phyloP scores from a whole-genome alignment of 1,284 basidiomycete genomes.

The Rhodotorula sp. region DNA sequence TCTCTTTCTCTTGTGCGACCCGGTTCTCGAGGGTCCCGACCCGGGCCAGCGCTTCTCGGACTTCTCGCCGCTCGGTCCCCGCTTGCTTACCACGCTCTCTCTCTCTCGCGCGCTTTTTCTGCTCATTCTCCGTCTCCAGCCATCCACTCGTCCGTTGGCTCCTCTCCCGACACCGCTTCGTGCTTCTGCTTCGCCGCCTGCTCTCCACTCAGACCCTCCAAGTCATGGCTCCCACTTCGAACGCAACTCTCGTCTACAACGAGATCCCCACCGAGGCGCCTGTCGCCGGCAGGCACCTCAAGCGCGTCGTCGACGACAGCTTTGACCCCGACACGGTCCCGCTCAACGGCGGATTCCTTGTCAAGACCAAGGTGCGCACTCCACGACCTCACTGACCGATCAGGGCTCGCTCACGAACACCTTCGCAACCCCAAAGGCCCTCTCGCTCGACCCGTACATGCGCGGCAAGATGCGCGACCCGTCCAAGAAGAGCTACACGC shows the following conservation, averaged over 20 bases:
- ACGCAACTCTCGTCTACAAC: constrained; percentile 50
- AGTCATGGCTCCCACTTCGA: constrained; percentile 20
- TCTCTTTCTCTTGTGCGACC: too few species aligned
- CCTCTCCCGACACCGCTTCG: neutral
- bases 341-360: constrained; percentile 59
- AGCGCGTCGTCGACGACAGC: constrained; percentile 56
- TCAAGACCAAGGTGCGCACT: constrained; percentile 53
- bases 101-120: too few species aligned
- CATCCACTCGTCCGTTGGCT: too few species aligned
- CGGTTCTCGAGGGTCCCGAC: too few species aligned
- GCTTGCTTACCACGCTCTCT: too few species aligned
- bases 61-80: too few species aligned
- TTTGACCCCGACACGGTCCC: constrained; percentile 60
- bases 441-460: constrained; percentile 60
- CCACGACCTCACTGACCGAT: neutral
- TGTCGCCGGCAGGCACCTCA: constrained; percentile 54
- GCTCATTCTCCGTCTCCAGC: neutral
- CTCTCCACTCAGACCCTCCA: too few species aligned
- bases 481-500: constrained; percentile 35
- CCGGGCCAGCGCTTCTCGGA: too few species aligned
- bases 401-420: too few species aligned
- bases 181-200: neutral
- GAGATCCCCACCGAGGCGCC: constrained; percentile 55
- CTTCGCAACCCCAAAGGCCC: constrained; percentile 32
- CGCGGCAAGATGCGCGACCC: constrained; percentile 44